Evolutionary conservation across 2,329 filamentous ascomycete genomes (phyloP).

Genomic region (Verticillium longisporum): DNA sequence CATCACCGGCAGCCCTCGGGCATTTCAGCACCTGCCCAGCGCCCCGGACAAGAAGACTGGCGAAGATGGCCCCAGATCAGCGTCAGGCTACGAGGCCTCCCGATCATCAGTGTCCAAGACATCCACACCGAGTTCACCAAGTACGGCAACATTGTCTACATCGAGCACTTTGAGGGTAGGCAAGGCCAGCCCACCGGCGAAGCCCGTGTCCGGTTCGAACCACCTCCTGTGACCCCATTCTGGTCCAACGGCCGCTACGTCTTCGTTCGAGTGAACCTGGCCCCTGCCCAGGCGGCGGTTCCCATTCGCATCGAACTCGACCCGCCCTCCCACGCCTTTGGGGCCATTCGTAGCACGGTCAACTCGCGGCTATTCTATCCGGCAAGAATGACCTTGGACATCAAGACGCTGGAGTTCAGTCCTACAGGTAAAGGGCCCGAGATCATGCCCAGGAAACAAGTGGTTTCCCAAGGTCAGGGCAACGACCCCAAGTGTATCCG

Average conservation of each 20-base stretch:
- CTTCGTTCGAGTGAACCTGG: neutral
- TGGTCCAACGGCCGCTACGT: slow-evolving; percentile 28
- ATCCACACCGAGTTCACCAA: slow-evolving; percentile 45
- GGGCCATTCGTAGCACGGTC: slow-evolving; percentile 20
- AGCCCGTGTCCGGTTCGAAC: slow-evolving; percentile 50
- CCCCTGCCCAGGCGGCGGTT: neutral
- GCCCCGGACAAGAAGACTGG: neutral
- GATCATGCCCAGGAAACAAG: slow-evolving; percentile 54
- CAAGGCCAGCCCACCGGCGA: slow-evolving; percentile 27
- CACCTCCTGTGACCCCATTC: slow-evolving; percentile 44
- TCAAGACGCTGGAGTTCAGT: slow-evolving; percentile 54
- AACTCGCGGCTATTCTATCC: slow-evolving; percentile 22
- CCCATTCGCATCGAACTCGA: neutral
- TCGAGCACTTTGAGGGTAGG: slow-evolving; percentile 46
- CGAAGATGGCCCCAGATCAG: neutral
- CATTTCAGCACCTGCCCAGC: neutral
- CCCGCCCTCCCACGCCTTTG: neutral
- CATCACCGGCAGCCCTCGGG: neutral
- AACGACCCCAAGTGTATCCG: slow-evolving; percentile 15
- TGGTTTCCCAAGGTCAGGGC: slow-evolving; percentile 10
- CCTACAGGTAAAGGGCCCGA: slow-evolving; percentile 42
- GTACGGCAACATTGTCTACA: slow-evolving; percentile 45
- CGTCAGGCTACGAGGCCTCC: neutral
- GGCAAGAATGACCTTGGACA: slow-evolving; percentile 30
- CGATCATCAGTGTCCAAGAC: slow-evolving; percentile 16